Evolutionary conservation across 495 filamentous ascomycete species (phyloP).

Genomic region (Parathielavia appendiculata): DNA sequence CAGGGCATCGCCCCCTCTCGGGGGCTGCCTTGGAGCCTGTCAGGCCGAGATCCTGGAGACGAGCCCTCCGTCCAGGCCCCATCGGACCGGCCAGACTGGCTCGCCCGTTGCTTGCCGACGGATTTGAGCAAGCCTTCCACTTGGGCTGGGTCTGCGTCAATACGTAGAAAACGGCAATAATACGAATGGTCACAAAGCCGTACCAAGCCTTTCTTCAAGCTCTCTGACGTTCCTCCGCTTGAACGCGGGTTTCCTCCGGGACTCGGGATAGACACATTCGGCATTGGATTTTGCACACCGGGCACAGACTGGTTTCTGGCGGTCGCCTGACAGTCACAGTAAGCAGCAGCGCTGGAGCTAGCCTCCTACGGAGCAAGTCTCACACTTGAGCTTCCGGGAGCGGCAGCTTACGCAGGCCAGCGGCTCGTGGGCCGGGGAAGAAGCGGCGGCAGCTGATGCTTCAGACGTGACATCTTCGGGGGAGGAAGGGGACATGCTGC

Average conservation of each 20-base stretch:
- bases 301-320: constrained; percentile 61
- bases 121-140: constrained; percentile 43
- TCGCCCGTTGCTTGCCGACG: constrained; percentile 22
- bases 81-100: neutral
- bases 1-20: neutral
- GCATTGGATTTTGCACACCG: constrained; percentile 65
- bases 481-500: constrained; percentile 21
- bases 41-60: constrained; percentile 3
- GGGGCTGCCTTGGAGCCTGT: neutral
- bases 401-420: constrained; percentile 56
- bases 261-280: constrained; percentile 78
- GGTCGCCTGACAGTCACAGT: constrained; percentile 40
- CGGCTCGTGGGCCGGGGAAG: constrained; percentile 24
- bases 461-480: constrained; percentile 15
- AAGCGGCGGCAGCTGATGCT: neutral
- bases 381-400: constrained; percentile 58
- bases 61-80: neutral
- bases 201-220: constrained; percentile 76
- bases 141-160: constrained; percentile 33
- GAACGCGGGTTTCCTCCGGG: constrained; percentile 79
- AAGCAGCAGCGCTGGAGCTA: constrained; percentile 7
- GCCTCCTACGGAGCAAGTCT: constrained; percentile 4
- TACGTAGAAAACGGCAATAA: neutral
- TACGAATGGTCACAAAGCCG: neutral
- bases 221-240: constrained; percentile 84